These are phyloP conservation scores for Digitaria exilis DNA, from an alignment of 202 grass and related monocot genomes.

Conservation along the genomic window DNA sequence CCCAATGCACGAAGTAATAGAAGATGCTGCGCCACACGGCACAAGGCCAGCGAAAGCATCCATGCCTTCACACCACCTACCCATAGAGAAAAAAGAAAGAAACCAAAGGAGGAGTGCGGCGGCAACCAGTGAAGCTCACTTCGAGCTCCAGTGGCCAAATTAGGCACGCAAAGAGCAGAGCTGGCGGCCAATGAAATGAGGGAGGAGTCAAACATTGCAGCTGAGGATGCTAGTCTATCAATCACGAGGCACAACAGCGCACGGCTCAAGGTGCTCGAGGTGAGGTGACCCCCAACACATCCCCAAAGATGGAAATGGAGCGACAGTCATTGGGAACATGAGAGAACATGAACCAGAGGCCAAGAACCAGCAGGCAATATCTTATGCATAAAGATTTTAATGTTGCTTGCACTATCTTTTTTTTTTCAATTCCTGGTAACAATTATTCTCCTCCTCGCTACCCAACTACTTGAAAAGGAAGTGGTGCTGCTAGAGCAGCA, in stretches of 20 bases:
- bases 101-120: not conserved
- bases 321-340: constrained; percentile 43
- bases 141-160: constrained; percentile 32
- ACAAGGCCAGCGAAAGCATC: constrained; percentile 35
- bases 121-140: constrained; percentile 23
- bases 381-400: constrained; percentile 35
- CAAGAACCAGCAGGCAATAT: constrained; percentile 44
- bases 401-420: constrained; percentile 41
- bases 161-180: constrained; percentile 32
- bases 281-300: constrained; percentile 45
- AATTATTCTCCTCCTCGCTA: constrained; percentile 31
- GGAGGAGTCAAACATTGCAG: constrained; percentile 47
- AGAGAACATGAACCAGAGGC: constrained; percentile 32
- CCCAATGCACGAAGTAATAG: constrained; percentile 47
- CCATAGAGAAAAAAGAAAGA: constrained; percentile 36
- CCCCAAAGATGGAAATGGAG: constrained; percentile 49
- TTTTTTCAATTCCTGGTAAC: constrained; percentile 40
- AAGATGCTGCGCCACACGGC: constrained; percentile 45
- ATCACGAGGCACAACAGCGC: constrained; percentile 42
- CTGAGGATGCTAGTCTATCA: constrained; percentile 15
- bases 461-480: not conserved
- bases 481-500: not conserved
- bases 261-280: constrained; percentile 28
- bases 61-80: constrained; percentile 35
- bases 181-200: constrained; percentile 4